Base-by-base conservation (phyloP, 495 filamentous ascomycete genomes). In the Annulohypoxylon nitens region DNA sequence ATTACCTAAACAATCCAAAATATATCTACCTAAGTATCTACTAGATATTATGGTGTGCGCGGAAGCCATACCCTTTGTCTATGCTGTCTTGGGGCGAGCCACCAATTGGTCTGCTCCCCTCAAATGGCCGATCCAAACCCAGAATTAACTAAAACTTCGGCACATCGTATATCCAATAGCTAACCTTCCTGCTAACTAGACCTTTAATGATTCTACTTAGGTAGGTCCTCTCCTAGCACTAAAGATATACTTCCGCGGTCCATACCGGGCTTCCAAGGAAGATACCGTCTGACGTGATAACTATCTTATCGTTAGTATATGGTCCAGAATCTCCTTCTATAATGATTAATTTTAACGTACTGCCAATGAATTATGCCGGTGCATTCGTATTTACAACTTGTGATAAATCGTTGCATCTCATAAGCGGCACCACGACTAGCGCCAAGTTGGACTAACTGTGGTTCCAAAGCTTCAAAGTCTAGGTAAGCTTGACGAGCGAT, bases 191-290 rank as follows among this genome's bases (percentile, higher is more conserved):
- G 12, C 39, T 4, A n/a, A 43, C 11, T 43, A 43, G 4, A n/a
- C 12, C 39, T 43, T 11, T 43, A n/a, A 43, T 43, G 5, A 6
- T 30, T 30, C 45, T 41, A 53, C 20, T 26, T 54, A 14, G 23
- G 14, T 50, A 67, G n/a, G 11, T 66, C 63, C 26, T 66, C 53
- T 1, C 63, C 63, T 6, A 66, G 53, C 2, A 66, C 53, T 3
- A 57, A n/a, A 12, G 37, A 66, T 23, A 58, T 11, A 25, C n/a
- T 48, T 9, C 25, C 53, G 11, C 63, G 51, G 11, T 59, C 41
- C 64, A 67, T 69, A 10, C 66, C 66, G 11, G 34, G 48, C 26
- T 69, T 37, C 67, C 67, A 69, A 7, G 37, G 67, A 18, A 69
- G 16, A 39, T 47, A 69, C 8, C 66, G 59, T 57, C 48, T 69